Evolutionary conservation across 805 yeast genomes (phyloP).

Genomic region (Lachancea waltii): DNA sequence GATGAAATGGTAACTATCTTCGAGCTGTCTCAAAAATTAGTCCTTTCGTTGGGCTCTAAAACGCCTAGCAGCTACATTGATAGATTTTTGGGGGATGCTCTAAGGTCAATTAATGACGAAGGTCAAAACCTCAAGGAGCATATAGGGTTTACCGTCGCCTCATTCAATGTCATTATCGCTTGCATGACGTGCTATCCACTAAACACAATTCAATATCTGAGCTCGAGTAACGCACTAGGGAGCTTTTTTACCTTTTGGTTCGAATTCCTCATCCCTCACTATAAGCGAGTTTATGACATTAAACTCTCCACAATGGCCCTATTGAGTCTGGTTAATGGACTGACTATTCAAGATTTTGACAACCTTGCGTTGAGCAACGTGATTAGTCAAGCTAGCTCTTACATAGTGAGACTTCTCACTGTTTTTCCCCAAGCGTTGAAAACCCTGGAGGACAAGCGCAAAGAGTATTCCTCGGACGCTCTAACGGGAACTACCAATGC

Average conservation of each 20-base stretch:
- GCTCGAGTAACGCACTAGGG: constrained; percentile 39
- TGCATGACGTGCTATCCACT: constrained; percentile 56
- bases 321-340: constrained; percentile 39
- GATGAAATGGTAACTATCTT: constrained; percentile 54
- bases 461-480: constrained; percentile 40
- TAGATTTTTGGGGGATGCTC: constrained; percentile 39
- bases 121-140: constrained; percentile 22
- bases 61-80: constrained; percentile 41
- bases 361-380: constrained; percentile 33
- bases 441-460: constrained; percentile 55
- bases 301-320: constrained; percentile 69
- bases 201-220: constrained; percentile 45
- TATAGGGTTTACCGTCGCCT: constrained; percentile 29
- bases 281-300: constrained; percentile 72
- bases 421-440: constrained; percentile 68
- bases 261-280: constrained; percentile 36
- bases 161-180: constrained; percentile 53
- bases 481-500: constrained; percentile 18
- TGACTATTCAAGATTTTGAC: constrained; percentile 27
- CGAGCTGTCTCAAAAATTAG: constrained; percentile 57
- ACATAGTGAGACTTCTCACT: constrained; percentile 46
- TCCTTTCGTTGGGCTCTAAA: constrained; percentile 48
- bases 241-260: constrained; percentile 45
- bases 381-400: constrained; percentile 45
- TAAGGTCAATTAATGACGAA: constrained; percentile 30